Evolutionary conservation across 2,329 filamentous ascomycete species (phyloP), one percentile per base, ranked within the genome.

Genomic region (Phoma sp.): DNA sequence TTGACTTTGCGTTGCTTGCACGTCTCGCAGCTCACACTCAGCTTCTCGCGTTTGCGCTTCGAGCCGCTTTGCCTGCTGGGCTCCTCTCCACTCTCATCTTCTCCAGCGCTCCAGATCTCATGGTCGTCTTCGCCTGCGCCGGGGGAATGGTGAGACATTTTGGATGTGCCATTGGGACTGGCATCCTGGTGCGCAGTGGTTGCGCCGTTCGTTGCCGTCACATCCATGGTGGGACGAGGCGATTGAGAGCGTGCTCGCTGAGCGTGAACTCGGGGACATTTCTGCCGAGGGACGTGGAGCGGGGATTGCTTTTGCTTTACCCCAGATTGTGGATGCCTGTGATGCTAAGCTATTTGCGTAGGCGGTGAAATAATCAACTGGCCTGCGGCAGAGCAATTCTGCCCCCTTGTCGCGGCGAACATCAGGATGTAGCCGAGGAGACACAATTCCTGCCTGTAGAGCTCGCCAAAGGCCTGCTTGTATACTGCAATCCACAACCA

Each of bases 1-100:
- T 77, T 76, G 47, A 91, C 89, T 81, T 93, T 93, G 78, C 90
- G 81, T 73, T 89, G 86, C 75, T 93, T 92, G 79, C 89, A 54
- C 44, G 89, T 81, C 76, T 93, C 90, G 69, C 90, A 84, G 65
- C 79, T 82, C 30, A 84, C 82, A 44, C 76, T 78, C 69, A 82
- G 75, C 39, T 56, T 56, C 47, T 56, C 53, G 38, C 82, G 73
- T 69, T 80, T 81, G 57, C 80, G 79, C 69, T 83, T 83, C 44
- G 75, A 68, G 53, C 72, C 70, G 44, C 64, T 70, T 70, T 65
- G 64, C 27, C 69, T 61, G 53, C 72, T 71, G 14, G 68, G 74
- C 27, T 77, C 75, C 10, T 75, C 75, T 45, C 62, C 73, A 56
- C 74, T 79, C 64, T 77, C 80, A 37, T 64, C 71, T 30, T 72